These are phyloP conservation scores for Gracilaria gracilis DNA, from an alignment of 23 red algal species.

Conservation along the genomic window DNA sequence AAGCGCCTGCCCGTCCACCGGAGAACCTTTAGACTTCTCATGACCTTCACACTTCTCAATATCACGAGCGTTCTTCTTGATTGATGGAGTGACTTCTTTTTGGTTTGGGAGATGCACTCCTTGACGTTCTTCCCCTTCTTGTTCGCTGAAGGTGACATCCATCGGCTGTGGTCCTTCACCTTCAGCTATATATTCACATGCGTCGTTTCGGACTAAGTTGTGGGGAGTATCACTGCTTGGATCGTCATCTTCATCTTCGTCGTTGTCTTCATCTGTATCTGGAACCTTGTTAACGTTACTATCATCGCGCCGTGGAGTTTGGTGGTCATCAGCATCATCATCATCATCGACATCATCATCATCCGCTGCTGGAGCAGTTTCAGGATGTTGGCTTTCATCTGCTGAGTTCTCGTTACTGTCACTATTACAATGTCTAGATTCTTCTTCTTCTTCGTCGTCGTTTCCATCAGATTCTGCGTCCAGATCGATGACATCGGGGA, in stretches of 20 bases:
- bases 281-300: background rate
- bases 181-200: background rate
- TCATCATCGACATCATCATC: background rate
- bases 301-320: background rate
- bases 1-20: background rate
- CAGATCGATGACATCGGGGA: conserved; percentile 22
- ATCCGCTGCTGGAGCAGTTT: background rate
- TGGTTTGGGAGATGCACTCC: background rate
- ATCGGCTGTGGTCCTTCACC: background rate
- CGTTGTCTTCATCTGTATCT: conserved; percentile 31
- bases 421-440: conserved; percentile 3
- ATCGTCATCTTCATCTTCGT: conserved; percentile 32
- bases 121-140: background rate
- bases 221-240: background rate
- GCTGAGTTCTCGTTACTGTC: conserved; percentile 24
- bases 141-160: conserved; percentile 25
- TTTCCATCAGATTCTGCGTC: conserved; percentile 32
- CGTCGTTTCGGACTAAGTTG: background rate
- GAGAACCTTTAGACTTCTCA: background rate
- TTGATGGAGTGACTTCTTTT: background rate
- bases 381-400: conserved; percentile 23
- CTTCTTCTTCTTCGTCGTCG: conserved; percentile 17
- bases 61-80: background rate
- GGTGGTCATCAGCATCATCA: background rate
- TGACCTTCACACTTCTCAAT: background rate